A percentile compares a stretch with the other conserved stretches of the same genome.
These are phyloP conservation scores for Pezicula rhizophila DNA, from an alignment of 2,329 filamentous ascomycete species.

Conservation along the genomic window DNA sequence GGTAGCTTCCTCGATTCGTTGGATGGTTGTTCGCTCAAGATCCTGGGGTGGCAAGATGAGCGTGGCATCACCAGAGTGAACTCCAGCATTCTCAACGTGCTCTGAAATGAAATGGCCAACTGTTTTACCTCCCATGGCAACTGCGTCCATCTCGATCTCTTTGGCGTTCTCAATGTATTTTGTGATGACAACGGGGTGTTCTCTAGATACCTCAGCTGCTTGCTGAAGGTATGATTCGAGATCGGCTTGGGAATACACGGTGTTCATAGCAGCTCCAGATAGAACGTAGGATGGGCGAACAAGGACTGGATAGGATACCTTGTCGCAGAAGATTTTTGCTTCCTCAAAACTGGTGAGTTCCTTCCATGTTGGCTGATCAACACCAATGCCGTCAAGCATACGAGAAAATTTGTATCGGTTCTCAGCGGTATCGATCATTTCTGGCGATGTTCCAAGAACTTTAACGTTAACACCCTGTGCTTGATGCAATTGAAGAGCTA, in stretches of 20 bases:
- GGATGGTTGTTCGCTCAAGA: constrained; percentile 79
- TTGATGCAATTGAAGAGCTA: constrained; percentile 77
- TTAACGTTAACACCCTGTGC: constrained; percentile 68
- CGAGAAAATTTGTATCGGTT: constrained; percentile 98
- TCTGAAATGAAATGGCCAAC: constrained; percentile 97
- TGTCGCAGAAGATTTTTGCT: constrained; percentile 78
- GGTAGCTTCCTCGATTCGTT: constrained; percentile 89
- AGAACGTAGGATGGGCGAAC: constrained; percentile 95
- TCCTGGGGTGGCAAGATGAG: constrained; percentile 93
- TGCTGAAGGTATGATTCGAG: constrained; percentile 83
- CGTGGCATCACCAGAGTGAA: constrained; percentile 96
- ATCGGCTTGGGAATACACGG: constrained; percentile 93
- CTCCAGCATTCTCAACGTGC: constrained; percentile 97
- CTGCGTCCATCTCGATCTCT: constrained; percentile 99
- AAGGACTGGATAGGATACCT: constrained; percentile 86
- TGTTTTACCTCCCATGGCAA: constrained; percentile 82
- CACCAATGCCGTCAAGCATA: constrained; percentile 89
- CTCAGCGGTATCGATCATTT: constrained; percentile 98
- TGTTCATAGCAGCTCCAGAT: constrained; percentile 98
- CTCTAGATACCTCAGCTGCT: constrained; percentile 86
- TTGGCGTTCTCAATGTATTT: constrained; percentile 99
- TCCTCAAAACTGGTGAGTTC: constrained; percentile 93
- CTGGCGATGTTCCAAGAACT: constrained; percentile 89
- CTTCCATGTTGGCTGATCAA: constrained; percentile 98
- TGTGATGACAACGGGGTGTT: constrained; percentile 96